Evolutionary conservation across 148 eudicot genomes (phyloP).

Genomic region (Rhododendron vialii): DNA sequence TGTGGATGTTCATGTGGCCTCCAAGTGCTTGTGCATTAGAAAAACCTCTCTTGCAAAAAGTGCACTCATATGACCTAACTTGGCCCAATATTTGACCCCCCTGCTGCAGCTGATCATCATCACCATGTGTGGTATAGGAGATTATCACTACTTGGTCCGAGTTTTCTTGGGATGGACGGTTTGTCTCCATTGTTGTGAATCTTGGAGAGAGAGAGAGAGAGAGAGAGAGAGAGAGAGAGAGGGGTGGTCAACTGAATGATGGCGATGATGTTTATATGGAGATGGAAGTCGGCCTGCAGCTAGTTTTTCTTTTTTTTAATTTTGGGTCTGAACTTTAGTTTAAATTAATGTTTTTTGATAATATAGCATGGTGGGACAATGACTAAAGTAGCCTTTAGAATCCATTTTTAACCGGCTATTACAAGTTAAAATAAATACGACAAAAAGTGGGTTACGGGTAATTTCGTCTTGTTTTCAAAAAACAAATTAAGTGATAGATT

Average conservation of each 20-base stretch:
- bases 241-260: background rate
- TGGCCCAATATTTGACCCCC: background rate
- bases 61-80: conserved; percentile 11
- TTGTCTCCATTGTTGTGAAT: background rate
- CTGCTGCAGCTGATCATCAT: background rate
- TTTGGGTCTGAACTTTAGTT: too few relatives aligned
- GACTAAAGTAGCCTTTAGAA: too few relatives aligned
- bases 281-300: background rate
- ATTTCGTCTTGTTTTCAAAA: too few relatives aligned
- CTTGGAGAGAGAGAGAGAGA: background rate
- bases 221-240: background rate
- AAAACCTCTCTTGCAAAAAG: conserved; percentile 18
- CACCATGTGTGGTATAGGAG: background rate
- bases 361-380: too few relatives aligned
- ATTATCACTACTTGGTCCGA: background rate
- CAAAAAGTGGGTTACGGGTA: too few relatives aligned
- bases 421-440: too few relatives aligned
- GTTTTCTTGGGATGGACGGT: conserved; percentile 3
- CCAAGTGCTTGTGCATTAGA: conserved; percentile 27
- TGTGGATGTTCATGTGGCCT: conserved; percentile 29
- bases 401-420: too few relatives aligned
- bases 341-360: too few relatives aligned
- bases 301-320: background rate
- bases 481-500: too few relatives aligned
- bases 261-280: background rate